A percentile compares a stretch with the other conserved stretches of the same genome.
Evolutionary conservation across 2,329 filamentous ascomycete species (phyloP).

Genomic region (Paracoccidioides brasiliensis): DNA sequence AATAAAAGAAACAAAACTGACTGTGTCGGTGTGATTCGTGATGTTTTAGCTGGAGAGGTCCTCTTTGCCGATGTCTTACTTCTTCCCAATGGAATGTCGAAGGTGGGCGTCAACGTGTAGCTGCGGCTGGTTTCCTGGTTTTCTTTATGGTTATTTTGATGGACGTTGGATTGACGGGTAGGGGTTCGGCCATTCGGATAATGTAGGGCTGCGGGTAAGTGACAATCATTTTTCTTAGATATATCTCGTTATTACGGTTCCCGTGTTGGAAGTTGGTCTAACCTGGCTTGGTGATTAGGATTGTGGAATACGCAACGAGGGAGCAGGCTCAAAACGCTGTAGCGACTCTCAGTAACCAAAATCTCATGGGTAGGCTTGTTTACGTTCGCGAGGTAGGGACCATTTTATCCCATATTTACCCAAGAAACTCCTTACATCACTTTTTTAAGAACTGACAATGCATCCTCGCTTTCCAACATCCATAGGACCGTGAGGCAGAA

Average conservation of each 20-base stretch:
- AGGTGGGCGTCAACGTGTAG: slow-evolving; percentile 95
- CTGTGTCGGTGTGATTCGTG: slow-evolving; percentile 24
- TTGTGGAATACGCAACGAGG: slow-evolving; percentile 99
- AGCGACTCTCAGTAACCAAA: slow-evolving; percentile 96
- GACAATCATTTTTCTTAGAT: background rate
- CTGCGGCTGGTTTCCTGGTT: slow-evolving; percentile 65
- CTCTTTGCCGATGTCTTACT: slow-evolving; percentile 98
- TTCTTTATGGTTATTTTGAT: slow-evolving; percentile 49
- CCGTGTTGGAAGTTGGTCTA: background rate
- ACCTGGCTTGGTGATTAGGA: slow-evolving; percentile 42
- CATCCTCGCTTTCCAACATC: background rate
- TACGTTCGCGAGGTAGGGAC: slow-evolving; percentile 82
- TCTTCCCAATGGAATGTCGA: slow-evolving; percentile 99
- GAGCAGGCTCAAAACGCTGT: slow-evolving; percentile 98
- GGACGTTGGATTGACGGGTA: slow-evolving; percentile 99
- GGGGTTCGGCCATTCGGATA: slow-evolving; percentile 75
- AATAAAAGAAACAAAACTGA: slow-evolving; percentile 16
- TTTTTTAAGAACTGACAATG: slow-evolving; percentile 6
- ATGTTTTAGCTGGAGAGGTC: slow-evolving; percentile 77
- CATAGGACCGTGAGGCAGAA: slow-evolving; percentile 89
- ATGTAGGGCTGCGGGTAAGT: slow-evolving; percentile 99
- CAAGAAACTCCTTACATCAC: background rate
- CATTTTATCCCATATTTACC: background rate
- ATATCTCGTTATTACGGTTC: background rate
- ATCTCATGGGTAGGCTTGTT: slow-evolving; percentile 93